Evolutionary conservation across 2,329 filamentous ascomycete species (phyloP), one percentile per base, ranked within the genome.

Genomic region (Ascochyta fabae): DNA sequence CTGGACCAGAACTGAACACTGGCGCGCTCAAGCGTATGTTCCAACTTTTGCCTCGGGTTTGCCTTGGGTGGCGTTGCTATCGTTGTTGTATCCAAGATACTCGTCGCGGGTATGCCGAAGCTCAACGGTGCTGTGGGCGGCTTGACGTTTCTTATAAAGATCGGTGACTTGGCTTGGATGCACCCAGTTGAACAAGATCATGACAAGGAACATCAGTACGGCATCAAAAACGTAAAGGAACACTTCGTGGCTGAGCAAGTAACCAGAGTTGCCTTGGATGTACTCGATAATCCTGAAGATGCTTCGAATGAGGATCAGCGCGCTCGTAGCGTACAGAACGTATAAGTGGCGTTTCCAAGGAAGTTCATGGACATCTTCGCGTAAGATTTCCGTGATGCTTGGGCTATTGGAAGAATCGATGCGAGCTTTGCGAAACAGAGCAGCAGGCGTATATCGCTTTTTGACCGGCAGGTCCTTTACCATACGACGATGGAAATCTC

Each of bases 271-370:
- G 1, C 81, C 81, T 60, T 77, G 66, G 0, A 71, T 58, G 55
- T 81, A 85, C 69, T 84, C 82, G 6, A 78, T 65, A 9, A 83
- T 71, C 27, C 83, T 75, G 48, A 83, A 82, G 2, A 83, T 60
- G n/a, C 70, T 78, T 47, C 83, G 75, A 10, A 83, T 45, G 59
- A 84, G 69, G 62, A 84, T 83, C 19, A 84, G 66, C 1, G 66
- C 58, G 60, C 75, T 79, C 22, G 76, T 71, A 4, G 66, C 34
- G 62, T 84, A 84, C 23, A 84, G 67, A 0, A 71, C 73, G 13
- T 65, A 52, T 49, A 84, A 65, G 46, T 77, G 73, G 38, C 72
- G 69, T 54, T 68, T 67, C 67, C 68, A 72, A 1, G 65, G 66
- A 3, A 67, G 38, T 12, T 29, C 13, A 19, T 27, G 31, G 15